phyloP scores from a whole-genome alignment of 2,329 filamentous ascomycete genomes.

The Hypoxylon sp. region DNA sequence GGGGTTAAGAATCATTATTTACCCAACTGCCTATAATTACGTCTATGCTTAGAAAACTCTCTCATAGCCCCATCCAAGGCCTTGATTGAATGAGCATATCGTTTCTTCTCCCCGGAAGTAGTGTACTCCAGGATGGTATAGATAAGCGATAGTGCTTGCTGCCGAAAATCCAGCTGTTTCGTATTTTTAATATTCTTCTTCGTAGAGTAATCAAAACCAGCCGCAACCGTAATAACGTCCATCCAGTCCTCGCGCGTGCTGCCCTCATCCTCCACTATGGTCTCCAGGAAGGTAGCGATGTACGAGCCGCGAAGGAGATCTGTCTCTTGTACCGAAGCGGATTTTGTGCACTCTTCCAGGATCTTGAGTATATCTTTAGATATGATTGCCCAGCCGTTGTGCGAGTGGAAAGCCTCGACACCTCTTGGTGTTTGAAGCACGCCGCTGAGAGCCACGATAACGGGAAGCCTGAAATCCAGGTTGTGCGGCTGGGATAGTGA shows the following conservation, averaged over 20 bases:
- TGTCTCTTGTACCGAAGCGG: slow-evolving; percentile 25
- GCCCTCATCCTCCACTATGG: slow-evolving; percentile 58
- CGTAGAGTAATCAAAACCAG: no score
- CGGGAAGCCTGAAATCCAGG: slow-evolving; percentile 64
- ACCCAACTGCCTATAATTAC: no score
- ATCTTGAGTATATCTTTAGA: slow-evolving; percentile 58
- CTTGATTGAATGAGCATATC: slow-evolving; percentile 60
- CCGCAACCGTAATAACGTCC: slow-evolving; percentile 62
- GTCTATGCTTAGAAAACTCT: no score
- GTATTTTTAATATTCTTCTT: no score
- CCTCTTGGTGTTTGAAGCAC: slow-evolving; percentile 60
- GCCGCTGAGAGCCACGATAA: slow-evolving; percentile 68
- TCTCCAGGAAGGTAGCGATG: slow-evolving; percentile 63
- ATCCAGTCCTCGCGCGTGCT: slow-evolving; percentile 65
- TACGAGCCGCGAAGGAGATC: slow-evolving; percentile 61
- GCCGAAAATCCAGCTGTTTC: no score
- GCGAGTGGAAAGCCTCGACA: slow-evolving; percentile 55
- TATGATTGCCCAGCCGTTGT: slow-evolving; percentile 64
- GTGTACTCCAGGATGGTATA: slow-evolving; percentile 60
- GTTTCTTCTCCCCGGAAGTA: slow-evolving; percentile 55
- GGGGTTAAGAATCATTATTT: no score
- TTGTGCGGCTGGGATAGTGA: slow-evolving; percentile 29
- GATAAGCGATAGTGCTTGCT: slow-evolving; percentile 65
- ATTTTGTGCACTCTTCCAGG: slow-evolving; percentile 47
- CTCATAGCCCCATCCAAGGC: slow-evolving; percentile 62